These are phyloP conservation scores for Ophiostoma perfectum DNA, from an alignment of 2,329 filamentous ascomycete genomes.

Conservation along the genomic window DNA sequence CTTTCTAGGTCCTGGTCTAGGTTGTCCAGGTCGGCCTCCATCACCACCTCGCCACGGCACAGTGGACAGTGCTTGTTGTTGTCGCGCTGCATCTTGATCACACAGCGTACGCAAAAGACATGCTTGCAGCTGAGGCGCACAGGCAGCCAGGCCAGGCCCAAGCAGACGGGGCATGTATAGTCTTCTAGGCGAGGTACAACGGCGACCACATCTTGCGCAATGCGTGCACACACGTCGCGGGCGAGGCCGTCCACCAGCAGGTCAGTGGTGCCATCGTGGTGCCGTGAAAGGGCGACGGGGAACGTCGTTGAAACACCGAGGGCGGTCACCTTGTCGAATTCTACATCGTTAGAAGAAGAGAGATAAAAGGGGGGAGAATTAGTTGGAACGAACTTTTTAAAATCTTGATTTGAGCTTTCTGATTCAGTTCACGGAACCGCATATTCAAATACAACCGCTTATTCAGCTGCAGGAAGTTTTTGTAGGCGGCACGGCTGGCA, in stretches of 20 bases:
- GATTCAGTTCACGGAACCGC: constrained; percentile 80
- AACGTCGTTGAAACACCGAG: constrained; percentile 25
- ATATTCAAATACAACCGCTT: constrained; percentile 69
- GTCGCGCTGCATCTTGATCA: constrained; percentile 71
- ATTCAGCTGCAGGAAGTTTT: constrained; percentile 68
- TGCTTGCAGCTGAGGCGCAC: constrained; percentile 71
- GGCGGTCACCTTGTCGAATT: constrained; percentile 81
- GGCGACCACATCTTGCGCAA: constrained; percentile 65
- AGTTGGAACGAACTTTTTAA: constrained; percentile 59
- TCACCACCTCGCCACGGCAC: constrained; percentile 66
- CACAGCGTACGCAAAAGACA: constrained; percentile 77
- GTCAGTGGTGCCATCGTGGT: constrained; percentile 50
- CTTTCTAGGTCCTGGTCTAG: constrained; percentile 63
- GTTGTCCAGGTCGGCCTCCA: constrained; percentile 64
- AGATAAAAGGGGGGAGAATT: no score
- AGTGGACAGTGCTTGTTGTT: constrained; percentile 66
- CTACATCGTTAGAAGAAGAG: constrained; percentile 36
- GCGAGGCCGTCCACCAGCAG: constrained; percentile 63
- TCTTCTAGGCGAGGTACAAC: constrained; percentile 79
- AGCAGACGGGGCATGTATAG: constrained; percentile 76
- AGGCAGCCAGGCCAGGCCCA: constrained; percentile 72
- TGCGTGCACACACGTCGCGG: constrained; percentile 67
- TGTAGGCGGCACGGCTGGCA: constrained; percentile 59
- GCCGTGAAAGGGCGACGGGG: neutral
- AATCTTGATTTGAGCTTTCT: constrained; percentile 72